These are phyloP conservation scores for Lupinus albus DNA, from an alignment of 306 rosid species.

Conservation along the genomic window DNA sequence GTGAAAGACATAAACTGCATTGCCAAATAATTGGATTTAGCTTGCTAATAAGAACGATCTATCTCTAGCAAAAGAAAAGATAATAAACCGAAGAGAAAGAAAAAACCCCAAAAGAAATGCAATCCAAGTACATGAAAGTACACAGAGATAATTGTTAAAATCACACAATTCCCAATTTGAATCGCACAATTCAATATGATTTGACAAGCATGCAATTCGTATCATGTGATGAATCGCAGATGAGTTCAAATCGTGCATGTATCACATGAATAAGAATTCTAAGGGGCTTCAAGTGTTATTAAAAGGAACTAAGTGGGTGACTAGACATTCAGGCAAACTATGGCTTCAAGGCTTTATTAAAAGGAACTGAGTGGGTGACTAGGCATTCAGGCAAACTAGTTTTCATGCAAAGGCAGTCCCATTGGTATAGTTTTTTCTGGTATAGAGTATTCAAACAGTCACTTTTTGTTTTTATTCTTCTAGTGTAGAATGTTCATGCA, in stretches of 20 bases:
- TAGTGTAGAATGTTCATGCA: not conserved
- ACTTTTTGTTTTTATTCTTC: not conserved
- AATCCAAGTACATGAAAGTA: constrained; percentile 3
- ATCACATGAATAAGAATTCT: not conserved
- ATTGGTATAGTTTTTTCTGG: not conserved
- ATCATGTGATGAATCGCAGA: not conserved
- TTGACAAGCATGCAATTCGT: too few relatives aligned
- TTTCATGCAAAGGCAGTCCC: not conserved
- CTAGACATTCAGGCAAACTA: not conserved
- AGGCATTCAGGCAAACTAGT: not conserved
- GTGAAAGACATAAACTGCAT: not conserved
- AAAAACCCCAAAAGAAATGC: constrained; percentile 16
- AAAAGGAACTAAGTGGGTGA: not conserved
- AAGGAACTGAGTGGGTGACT: not conserved
- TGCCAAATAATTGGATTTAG: constrained; percentile 3
- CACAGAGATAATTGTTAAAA: not conserved
- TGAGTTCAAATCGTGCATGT: not conserved
- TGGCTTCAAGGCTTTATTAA: too few relatives aligned
- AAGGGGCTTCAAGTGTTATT: not conserved
- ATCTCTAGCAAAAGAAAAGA: constrained; percentile 8
- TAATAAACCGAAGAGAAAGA: not conserved
- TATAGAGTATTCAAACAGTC: not conserved
- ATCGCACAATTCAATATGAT: not conserved
- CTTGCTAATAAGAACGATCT: constrained; percentile 9
- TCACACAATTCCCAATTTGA: not conserved